Evolutionary conservation across 768 basidiomycete species (phyloP).

Genomic region (Xanthoconium purpureum): DNA sequence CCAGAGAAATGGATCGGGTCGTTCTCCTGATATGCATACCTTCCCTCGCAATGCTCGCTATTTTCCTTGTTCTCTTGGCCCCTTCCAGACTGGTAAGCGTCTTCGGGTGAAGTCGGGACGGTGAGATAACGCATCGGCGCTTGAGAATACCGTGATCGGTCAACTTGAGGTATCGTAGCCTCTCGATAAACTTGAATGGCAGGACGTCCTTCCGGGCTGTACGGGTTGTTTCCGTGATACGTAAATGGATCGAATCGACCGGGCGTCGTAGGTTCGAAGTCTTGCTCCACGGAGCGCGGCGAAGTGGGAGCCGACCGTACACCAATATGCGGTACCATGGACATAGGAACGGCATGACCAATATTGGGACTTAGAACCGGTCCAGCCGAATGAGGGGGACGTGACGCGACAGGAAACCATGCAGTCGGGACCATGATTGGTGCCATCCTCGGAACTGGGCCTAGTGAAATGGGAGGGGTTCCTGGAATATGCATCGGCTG

Average conservation of each 20-base stretch:
- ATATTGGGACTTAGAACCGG: conserved; percentile 12
- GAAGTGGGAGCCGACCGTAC: conserved; percentile 38
- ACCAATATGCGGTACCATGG: conserved; percentile 4
- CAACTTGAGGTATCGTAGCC: conserved; percentile 14
- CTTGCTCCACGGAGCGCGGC: conserved; percentile 39
- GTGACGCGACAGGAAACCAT: conserved; percentile 17
- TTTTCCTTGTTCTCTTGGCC: conserved; percentile 41
- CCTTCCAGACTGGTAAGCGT: conserved; percentile 7
- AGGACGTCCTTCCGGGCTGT: conserved; percentile 6
- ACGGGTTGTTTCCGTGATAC: conserved; percentile 18
- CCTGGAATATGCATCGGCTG: conserved; percentile 30
- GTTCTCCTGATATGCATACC: conserved; percentile 12
- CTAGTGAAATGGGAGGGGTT: conserved; percentile 13
- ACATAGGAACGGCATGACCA: conserved; percentile 14
- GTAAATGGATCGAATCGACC: conserved; percentile 44
- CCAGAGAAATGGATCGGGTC: conserved; percentile 24
- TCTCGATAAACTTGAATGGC: conserved; percentile 24
- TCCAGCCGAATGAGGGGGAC: conserved; percentile 9
- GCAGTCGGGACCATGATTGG: conserved; percentile 8
- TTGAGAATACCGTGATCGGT: conserved; percentile 19
- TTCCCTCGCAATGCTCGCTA: conserved; percentile 14
- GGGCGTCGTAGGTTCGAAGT: conserved; percentile 39
- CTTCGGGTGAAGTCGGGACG: conserved; percentile 14
- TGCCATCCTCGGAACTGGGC: not conserved
- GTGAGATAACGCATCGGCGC: conserved; percentile 6